These are phyloP conservation scores for Lentinula guzmanii DNA, from an alignment of 768 basidiomycete genomes.

Conservation along the genomic window DNA sequence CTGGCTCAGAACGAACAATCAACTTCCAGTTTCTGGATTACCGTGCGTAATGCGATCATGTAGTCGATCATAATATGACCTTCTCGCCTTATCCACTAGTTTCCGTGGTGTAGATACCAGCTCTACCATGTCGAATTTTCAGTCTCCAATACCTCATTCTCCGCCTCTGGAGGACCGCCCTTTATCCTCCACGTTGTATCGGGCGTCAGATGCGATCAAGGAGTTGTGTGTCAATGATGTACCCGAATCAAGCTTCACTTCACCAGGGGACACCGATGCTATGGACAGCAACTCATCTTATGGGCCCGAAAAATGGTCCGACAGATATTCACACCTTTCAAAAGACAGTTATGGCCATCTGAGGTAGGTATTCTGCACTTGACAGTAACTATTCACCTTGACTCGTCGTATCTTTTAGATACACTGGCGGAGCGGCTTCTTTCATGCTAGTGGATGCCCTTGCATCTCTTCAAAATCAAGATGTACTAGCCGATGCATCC, in stretches of 20 bases:
- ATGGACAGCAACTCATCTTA: not conserved
- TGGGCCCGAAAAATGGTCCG: slow-evolving; percentile 12
- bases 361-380: slow-evolving; percentile 5
- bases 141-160: not conserved
- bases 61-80: not conserved
- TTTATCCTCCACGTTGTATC: slow-evolving; percentile 1
- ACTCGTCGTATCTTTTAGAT: slow-evolving; percentile 1
- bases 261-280: not conserved
- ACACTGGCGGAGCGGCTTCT: slow-evolving; percentile 12
- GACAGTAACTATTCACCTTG: not conserved
- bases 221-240: not conserved
- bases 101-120: not conserved
- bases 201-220: slow-evolving; percentile 9
- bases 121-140: not conserved
- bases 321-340: slow-evolving; percentile 11
- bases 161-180: not conserved
- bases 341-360: slow-evolving; percentile 15
- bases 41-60: not conserved
- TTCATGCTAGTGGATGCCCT: slow-evolving; percentile 13
- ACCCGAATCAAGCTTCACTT: not conserved
- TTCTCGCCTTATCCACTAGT: not conserved
- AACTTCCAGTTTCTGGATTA: not conserved
- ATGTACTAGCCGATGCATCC: slow-evolving; percentile 1
- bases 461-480: slow-evolving; percentile 8
- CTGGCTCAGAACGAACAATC: slow-evolving; percentile 8